Percentiles rank a stretch among this genome's conserved stretches.
These are phyloP conservation scores for Aspergillus sp. DNA, from an alignment of 2,329 filamentous ascomycete genomes.

Conservation along the genomic window DNA sequence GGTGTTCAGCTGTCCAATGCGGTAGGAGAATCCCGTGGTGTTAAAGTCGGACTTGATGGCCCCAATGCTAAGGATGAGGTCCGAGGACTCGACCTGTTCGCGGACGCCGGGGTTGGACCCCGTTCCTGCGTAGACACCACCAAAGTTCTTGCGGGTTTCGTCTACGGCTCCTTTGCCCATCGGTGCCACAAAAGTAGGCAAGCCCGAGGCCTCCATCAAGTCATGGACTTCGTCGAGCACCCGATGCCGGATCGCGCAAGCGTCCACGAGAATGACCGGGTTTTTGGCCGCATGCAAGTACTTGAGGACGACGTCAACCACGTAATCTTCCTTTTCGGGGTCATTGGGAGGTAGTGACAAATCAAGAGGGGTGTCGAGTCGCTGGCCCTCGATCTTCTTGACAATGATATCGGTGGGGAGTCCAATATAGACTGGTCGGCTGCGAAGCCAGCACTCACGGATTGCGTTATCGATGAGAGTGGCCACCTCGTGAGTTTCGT, in stretches of 20 bases:
- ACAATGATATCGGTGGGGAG: constrained; percentile 78
- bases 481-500: constrained; percentile 67
- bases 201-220: constrained; percentile 68
- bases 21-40: constrained; percentile 75
- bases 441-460: constrained; percentile 69
- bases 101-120: constrained; percentile 60
- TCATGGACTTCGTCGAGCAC: constrained; percentile 70
- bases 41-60: constrained; percentile 48
- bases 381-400: constrained; percentile 71
- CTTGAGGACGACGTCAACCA: constrained; percentile 75
- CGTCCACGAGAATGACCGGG: constrained; percentile 78
- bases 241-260: constrained; percentile 75
- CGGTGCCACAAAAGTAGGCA: constrained; percentile 83
- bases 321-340: constrained; percentile 71
- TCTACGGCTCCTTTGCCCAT: constrained; percentile 87
- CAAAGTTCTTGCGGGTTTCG: constrained; percentile 72
- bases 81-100: constrained; percentile 40
- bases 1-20: constrained; percentile 72
- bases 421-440: constrained; percentile 79
- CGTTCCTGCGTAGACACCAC: constrained; percentile 81
- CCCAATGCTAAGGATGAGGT: constrained; percentile 44
- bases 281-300: constrained; percentile 70
- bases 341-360: constrained; percentile 65
- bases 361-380: constrained; percentile 70
- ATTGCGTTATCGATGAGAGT: constrained; percentile 75